Evolutionary conservation across 805 yeast genomes (phyloP), one percentile per base, ranked within the genome.

Genomic region (Candida taoyuanica): DNA sequence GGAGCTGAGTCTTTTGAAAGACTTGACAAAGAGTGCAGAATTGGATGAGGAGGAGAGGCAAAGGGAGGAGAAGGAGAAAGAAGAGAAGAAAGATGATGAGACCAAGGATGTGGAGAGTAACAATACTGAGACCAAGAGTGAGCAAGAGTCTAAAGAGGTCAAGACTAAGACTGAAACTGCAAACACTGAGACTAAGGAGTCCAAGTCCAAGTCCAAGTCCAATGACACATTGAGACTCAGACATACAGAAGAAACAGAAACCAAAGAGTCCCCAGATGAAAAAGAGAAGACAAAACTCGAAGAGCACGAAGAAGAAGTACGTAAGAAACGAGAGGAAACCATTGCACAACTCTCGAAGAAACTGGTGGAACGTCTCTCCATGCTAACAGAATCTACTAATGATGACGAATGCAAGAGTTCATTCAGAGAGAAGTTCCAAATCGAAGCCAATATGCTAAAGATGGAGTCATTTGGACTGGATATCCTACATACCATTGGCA

Each of bases 391-490:
- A 52, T 76, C 88, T n/a, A 72, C 70, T 21, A 73, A 74, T 50
- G 79, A 76, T 36, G 67, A 64, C 0, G 85, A 78, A 23, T 79
- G 88, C 28, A 68, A 81, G 36, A 58, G 60, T 6, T 71, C 82
- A 0, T 91, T 87, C 59, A 64, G 71, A 43, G 70, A 68, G 39
- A 81, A 84, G 57, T 71, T 85, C 49, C 71, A 70, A 44, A 78
- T 81, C 52, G 98, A 93, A 60, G 95, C 95, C 13, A 93, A 89
- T 55, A 67, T 78, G 20, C 67, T 85, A 47, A 84, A 83, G 50
- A 74, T 81, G 77, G 93, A 85, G 59, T 82, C 91, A 17, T 85
- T 85, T 61, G 94, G 94, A n/a, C 61, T 83, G 23, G 88, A 85
- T 53, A 82, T 85, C 25, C 69, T 85, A 33, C 93, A 85, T 50